A percentile compares a stretch with the other conserved stretches of the same genome.
phyloP scores from a whole-genome alignment of 2,329 filamentous ascomycete species.

The Colletotrichum chlorophyti region DNA sequence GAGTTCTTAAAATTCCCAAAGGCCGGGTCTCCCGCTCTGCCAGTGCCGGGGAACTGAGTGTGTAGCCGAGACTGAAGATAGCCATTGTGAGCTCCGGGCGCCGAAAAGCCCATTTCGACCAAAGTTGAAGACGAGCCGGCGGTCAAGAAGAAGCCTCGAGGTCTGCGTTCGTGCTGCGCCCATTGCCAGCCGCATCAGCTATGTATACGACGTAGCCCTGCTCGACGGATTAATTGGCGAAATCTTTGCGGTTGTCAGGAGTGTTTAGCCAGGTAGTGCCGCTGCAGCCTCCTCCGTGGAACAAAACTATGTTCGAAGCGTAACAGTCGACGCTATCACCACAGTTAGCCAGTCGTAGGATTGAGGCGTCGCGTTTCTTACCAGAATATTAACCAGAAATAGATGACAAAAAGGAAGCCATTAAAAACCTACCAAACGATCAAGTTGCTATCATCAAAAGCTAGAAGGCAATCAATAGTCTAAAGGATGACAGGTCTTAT shows the following conservation, averaged over 20 bases:
- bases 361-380: no score
- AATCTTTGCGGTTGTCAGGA: slow-evolving; percentile 52
- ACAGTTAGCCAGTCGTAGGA: no score
- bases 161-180: slow-evolving; percentile 41
- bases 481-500: no score
- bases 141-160: slow-evolving; percentile 29
- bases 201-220: slow-evolving; percentile 51
- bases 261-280: slow-evolving; percentile 46
- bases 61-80: slow-evolving; percentile 40
- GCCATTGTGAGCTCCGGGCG: slow-evolving; percentile 30
- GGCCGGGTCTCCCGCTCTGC: slow-evolving; percentile 33
- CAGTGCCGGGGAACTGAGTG: slow-evolving; percentile 46
- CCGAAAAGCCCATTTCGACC: slow-evolving; percentile 42
- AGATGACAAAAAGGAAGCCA: no score
- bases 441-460: no score
- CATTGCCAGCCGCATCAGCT: slow-evolving; percentile 48
- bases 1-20: slow-evolving; percentile 38
- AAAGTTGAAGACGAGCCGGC: slow-evolving; percentile 15
- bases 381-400: no score
- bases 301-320: no score
- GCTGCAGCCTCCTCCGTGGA: slow-evolving; percentile 12
- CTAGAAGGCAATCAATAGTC: no score
- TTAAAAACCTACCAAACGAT: no score
- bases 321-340: no score
- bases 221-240: slow-evolving; percentile 50